These are phyloP conservation scores for Neoascochyta sp. DNA, from an alignment of 2,329 filamentous ascomycete species.

Conservation along the genomic window DNA sequence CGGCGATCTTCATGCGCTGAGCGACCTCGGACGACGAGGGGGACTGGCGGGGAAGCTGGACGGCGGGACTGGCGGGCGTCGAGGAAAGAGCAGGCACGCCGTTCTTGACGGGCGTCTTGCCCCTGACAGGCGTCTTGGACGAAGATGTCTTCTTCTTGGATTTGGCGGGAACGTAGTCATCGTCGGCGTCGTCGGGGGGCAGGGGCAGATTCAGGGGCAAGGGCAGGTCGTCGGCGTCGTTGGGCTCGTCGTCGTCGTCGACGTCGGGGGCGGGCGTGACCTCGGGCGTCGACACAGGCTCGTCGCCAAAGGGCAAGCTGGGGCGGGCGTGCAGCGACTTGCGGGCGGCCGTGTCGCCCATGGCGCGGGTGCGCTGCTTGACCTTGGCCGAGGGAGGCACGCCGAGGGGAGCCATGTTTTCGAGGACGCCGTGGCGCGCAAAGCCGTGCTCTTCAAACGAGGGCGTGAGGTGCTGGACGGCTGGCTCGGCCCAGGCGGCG, in stretches of 20 bases:
- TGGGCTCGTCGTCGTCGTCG: slow-evolving; percentile 39
- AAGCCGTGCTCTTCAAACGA: slow-evolving; percentile 78
- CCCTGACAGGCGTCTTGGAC: slow-evolving; percentile 36
- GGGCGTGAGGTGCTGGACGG: slow-evolving; percentile 52
- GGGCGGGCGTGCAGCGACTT: slow-evolving; percentile 43
- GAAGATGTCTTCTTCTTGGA: slow-evolving; percentile 31
- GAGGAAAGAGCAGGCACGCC: slow-evolving; percentile 17
- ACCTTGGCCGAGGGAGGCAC: slow-evolving; percentile 62
- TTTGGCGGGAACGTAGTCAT: slow-evolving; percentile 43
- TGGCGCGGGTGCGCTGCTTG: slow-evolving; percentile 52
- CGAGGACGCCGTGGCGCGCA: slow-evolving; percentile 69
- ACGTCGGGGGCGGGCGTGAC: slow-evolving; percentile 40
- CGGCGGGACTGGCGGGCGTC: slow-evolving; percentile 17
- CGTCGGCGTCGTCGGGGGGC: slow-evolving; percentile 46
- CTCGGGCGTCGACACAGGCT: slow-evolving; percentile 47
- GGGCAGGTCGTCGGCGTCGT: slow-evolving; percentile 37
- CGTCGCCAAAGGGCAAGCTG: slow-evolving; percentile 38
- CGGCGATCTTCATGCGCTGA: slow-evolving; percentile 33
- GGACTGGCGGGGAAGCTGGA: slow-evolving; percentile 8
- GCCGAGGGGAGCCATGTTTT: slow-evolving; percentile 80
- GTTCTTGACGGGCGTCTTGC: slow-evolving; percentile 29
- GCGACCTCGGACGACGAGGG: slow-evolving; percentile 10
- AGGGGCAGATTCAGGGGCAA: slow-evolving; percentile 27
- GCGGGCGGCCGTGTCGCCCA: slow-evolving; percentile 36
- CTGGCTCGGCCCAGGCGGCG: slow-evolving; percentile 59